Base-by-base conservation (phyloP, 768 basidiomycete genomes). In the Coprinopsis sp. region DNA sequence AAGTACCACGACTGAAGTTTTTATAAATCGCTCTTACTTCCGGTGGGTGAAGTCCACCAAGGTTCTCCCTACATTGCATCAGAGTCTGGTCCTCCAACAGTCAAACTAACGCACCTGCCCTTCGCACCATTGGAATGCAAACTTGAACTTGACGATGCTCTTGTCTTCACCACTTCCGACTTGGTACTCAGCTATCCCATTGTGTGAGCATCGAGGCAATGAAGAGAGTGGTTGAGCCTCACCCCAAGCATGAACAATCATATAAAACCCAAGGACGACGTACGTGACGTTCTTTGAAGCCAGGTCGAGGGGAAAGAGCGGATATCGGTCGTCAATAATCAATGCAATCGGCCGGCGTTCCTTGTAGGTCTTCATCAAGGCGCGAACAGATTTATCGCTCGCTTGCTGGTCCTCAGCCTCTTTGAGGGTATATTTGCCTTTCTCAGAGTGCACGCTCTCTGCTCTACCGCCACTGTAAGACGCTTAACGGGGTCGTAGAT, bases 111-210 rank as follows among this genome's bases (percentile, higher is more conserved):
- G 43, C 53, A 63, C 86, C 67, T 91, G 89, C 33, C 71, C 75
- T 50, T 82, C 76, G 52, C 86, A 87, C 87, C 88, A 91, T 54
- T 84, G 83, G 53, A 91, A 91, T 4, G 83, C 81, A 55, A 91
- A 90, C 59, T 91, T 91, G 59, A 79, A 87, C 6, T 88, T 71
- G 11, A 87, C 73, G n/a, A 87, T 78, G n/a, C 64, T 66, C 10
- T 77, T 76, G 25, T 54, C 61, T 14, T 66, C 63, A 49, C 77
- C 79, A 8, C 61, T 62, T 5, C 76, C 65, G 1, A 70, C 55
- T 54, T 87, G 78, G 47, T 74, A 77, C 65, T 89, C 87, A 34
- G 84, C 87, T 86, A 31, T 19, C 29, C 12, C 16, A 29, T 33
- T 27, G 8, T 10, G 41, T 45, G 4, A 45, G 44, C 33, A n/a